Conservation (phyloP, 495 filamentous ascomycete species). For the Oidiodendron maius region DNA sequence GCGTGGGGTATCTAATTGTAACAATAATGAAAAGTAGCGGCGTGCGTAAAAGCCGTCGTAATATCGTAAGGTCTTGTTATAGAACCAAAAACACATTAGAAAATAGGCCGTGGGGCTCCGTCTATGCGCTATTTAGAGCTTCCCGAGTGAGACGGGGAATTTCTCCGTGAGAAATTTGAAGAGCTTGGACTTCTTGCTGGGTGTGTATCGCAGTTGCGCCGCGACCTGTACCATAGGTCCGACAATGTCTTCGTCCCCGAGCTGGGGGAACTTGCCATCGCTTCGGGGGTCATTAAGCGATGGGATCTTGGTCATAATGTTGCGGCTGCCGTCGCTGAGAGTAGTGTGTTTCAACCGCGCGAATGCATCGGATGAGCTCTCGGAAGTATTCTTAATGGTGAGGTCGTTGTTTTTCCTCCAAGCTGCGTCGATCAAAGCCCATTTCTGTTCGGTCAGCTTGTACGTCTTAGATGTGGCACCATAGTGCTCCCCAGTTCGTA, state of each 20-base stretch:
- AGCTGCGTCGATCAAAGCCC: slow-evolving; percentile 64
- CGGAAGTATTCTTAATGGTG: slow-evolving; percentile 41
- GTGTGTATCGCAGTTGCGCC: slow-evolving; percentile 22
- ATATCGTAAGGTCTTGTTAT: slow-evolving; percentile 13
- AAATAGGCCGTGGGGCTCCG: background rate
- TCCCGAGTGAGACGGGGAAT: slow-evolving; percentile 20
- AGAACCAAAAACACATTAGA: background rate
- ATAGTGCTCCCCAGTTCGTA: slow-evolving; percentile 81
- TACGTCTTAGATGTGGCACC: slow-evolving; percentile 79
- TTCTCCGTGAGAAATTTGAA: slow-evolving; percentile 32
- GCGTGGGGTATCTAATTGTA: slow-evolving; percentile 17
- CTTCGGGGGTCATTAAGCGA: slow-evolving; percentile 54
- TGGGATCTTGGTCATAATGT: slow-evolving; percentile 50
- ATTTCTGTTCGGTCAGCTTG: slow-evolving; percentile 75
- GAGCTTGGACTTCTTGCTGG: slow-evolving; percentile 32
- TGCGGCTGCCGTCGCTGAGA: slow-evolving; percentile 21
- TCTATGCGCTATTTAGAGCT: background rate
- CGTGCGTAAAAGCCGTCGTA: background rate
- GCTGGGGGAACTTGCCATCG: slow-evolving; percentile 78
- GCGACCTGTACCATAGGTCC: slow-evolving; percentile 76
- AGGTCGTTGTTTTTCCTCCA: slow-evolving; percentile 66
- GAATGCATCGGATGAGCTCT: slow-evolving; percentile 24
- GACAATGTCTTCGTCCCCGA: slow-evolving; percentile 87
- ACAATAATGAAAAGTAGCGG: background rate
- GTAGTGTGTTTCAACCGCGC: slow-evolving; percentile 25